Evolutionary conservation across 1,284 basidiomycete species (phyloP).

Genomic region (Fomitopsis schrenkii): DNA sequence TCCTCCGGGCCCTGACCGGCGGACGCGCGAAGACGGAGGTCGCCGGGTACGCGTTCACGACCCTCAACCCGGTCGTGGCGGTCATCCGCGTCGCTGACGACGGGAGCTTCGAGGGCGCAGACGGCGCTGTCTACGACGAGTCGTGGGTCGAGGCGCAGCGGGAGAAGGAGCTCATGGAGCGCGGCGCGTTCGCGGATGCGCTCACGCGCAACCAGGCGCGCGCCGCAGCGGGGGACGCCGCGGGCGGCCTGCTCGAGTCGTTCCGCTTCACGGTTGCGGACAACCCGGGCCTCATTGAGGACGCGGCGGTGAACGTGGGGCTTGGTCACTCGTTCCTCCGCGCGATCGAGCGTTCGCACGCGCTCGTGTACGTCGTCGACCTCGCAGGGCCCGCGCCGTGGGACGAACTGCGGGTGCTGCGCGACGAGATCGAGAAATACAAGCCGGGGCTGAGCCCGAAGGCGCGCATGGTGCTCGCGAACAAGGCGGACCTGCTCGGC

Average conservation of each 20-base stretch:
- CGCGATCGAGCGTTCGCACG: conserved; percentile 88
- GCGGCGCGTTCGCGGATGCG: conserved; percentile 45
- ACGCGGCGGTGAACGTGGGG: conserved; percentile 86
- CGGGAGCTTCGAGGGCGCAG: conserved; percentile 68
- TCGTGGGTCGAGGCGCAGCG: conserved; percentile 58
- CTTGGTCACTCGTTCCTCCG: conserved; percentile 93
- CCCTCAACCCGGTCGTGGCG: conserved; percentile 93
- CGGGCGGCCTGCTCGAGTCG: conserved; percentile 56
- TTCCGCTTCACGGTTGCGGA: conserved; percentile 96
- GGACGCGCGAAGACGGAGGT: conserved; percentile 83
- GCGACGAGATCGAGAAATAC: conserved; percentile 84
- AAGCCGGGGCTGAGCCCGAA: conserved; percentile 74
- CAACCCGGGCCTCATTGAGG: conserved; percentile 89
- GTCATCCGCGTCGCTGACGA: conserved; percentile 84
- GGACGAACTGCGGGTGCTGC: conserved; percentile 71
- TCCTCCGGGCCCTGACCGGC: conserved; percentile 87
- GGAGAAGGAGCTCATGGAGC: conserved; percentile 41
- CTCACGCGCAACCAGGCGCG: conserved; percentile 46
- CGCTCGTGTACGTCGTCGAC: conserved; percentile 92
- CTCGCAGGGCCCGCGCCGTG: conserved; percentile 70
- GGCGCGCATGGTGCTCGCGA: conserved; percentile 82
- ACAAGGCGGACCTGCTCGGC: conserved; percentile 88
- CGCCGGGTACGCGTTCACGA: conserved; percentile 93
- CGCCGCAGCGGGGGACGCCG: conserved; percentile 12
- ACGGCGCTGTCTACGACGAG: conserved; percentile 63